Conservation (phyloP, 2,329 filamentous ascomycete species). For the Penicillium sp. region DNA sequence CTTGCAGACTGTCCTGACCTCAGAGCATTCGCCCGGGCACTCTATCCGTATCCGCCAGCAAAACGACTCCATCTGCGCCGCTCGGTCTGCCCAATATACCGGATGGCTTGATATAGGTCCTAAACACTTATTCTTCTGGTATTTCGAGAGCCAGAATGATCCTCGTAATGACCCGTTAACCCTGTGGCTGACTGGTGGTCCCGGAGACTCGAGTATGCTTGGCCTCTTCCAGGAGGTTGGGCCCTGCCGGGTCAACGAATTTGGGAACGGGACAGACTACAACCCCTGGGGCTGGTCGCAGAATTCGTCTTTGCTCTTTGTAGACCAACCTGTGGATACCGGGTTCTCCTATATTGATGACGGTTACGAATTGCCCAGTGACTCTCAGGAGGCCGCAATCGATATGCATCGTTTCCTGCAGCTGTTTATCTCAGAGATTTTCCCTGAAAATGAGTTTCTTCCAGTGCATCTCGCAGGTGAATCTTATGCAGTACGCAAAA, state of each 20-base stretch:
- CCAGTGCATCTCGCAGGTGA: constrained; percentile 55
- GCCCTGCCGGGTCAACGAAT: constrained; percentile 23
- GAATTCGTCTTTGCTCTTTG: constrained; percentile 32
- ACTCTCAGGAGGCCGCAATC: constrained; percentile 50
- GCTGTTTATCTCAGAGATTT: constrained; percentile 52
- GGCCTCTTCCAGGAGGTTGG: constrained; percentile 25
- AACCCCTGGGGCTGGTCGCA: constrained; percentile 30
- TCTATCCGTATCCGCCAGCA: constrained; percentile 33
- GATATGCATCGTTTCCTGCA: constrained; percentile 58
- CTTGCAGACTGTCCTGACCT: too few species aligned
- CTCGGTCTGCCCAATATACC: constrained; percentile 34
- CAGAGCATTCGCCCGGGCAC: constrained; percentile 16
- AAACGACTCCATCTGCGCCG: constrained; percentile 31
- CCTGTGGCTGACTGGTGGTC: constrained; percentile 31
- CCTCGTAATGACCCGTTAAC: constrained; percentile 27
- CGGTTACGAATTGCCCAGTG: constrained; percentile 15
- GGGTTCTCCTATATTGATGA: constrained; percentile 34
- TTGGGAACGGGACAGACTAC: constrained; percentile 28
- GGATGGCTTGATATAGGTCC: constrained; percentile 32
- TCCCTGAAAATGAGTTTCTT: constrained; percentile 47
- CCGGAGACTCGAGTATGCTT: constrained; percentile 28
- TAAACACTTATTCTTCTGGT: constrained; percentile 29
- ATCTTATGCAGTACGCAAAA: constrained; percentile 48
- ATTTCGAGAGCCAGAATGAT: constrained; percentile 32
- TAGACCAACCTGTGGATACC: constrained; percentile 34